These are phyloP conservation scores for Talaromyces sp. DNA, from an alignment of 2,329 filamentous ascomycete genomes.

Conservation along the genomic window DNA sequence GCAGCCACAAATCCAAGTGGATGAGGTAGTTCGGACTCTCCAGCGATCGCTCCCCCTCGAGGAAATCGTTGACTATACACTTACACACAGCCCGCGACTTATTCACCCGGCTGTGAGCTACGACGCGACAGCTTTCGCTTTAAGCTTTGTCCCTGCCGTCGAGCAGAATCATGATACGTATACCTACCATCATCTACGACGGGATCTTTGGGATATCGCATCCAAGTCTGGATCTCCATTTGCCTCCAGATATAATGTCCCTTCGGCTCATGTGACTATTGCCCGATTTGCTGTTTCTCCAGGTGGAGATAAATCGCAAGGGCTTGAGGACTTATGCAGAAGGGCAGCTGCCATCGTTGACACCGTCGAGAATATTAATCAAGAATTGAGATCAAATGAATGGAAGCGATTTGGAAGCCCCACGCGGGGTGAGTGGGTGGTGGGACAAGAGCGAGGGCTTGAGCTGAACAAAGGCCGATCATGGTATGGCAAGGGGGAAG, in stretches of 20 bases:
- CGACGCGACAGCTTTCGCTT: conserved; percentile 80
- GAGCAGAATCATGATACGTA: conserved; percentile 70
- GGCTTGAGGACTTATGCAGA: conserved; percentile 45
- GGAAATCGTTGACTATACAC: conserved; percentile 67
- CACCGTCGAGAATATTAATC: conserved; percentile 75
- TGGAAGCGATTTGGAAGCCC: conserved; percentile 59
- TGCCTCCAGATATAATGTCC: conserved; percentile 80
- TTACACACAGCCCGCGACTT: conserved; percentile 69
- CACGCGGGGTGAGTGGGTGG: conserved; percentile 72
- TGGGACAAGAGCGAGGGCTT: conserved; percentile 83
- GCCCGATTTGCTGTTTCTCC: conserved; percentile 73
- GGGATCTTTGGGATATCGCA: conserved; percentile 70
- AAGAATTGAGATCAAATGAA: conserved; percentile 69
- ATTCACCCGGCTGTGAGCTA: conserved; percentile 82
- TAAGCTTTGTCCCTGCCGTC: conserved; percentile 82
- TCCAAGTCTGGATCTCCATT: conserved; percentile 67
- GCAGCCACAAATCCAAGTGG: conserved; percentile 69
- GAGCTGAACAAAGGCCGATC: conserved; percentile 73
- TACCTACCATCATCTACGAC: conserved; percentile 87
- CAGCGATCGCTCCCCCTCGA: conserved; percentile 54
- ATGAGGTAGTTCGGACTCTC: conserved; percentile 61
- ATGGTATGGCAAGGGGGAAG: conserved; percentile 86
- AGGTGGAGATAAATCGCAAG: conserved; percentile 55
- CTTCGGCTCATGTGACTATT: conserved; percentile 86
- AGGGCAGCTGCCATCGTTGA: conserved; percentile 67